Evolutionary conservation across 1,284 basidiomycete genomes (phyloP), one percentile per base, ranked within the genome.

Genomic region (Fomitopsis betulina): DNA sequence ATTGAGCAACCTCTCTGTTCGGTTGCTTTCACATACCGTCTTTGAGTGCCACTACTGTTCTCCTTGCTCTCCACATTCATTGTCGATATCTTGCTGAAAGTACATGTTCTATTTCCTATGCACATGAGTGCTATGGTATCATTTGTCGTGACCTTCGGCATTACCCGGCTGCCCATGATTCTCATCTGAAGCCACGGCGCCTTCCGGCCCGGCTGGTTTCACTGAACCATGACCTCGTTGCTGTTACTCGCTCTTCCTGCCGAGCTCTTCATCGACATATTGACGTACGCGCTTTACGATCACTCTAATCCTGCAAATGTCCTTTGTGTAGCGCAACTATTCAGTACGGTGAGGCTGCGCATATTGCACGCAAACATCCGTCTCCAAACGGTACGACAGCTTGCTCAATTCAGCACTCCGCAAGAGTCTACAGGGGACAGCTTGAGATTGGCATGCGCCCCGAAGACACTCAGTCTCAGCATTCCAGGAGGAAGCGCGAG

Each of bases 301-400:
- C 58, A 67, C 47, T 60, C 61, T 6, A 21, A 21, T 19, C 71
- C 69, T 5, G 51, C 60, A 33, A 55, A 68, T 38, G 57, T 75
- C 12, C 64, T 74, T 8, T 58, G 63, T 35, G 67, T 72, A 35
- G 68, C 69, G 60, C 62, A 61, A 23, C 19, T 54, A 19, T 71
- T 74, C 57, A 51, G 54, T 40, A 58, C 63, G 30, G 56, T 71
- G 19, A 67, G 68, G 17, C 55, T 56, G 27, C 63, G 56, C 13
- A 49, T 67, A 47, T 56, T 79, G 25, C 71, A 76, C 61, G 60
- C 68, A 10, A 63, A 71, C 33, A 67, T 76, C 27, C 62, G 59
- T 54, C 74, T 76, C 63, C 59, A 54, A 17, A 69, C 70, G 17
- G 59, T 72, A 23, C 53, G 58, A 17, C 72, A 75, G 57, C 66